Evolutionary conservation across 768 basidiomycete genomes (phyloP).

Genomic region (Lepiota brunneoincarnata): DNA sequence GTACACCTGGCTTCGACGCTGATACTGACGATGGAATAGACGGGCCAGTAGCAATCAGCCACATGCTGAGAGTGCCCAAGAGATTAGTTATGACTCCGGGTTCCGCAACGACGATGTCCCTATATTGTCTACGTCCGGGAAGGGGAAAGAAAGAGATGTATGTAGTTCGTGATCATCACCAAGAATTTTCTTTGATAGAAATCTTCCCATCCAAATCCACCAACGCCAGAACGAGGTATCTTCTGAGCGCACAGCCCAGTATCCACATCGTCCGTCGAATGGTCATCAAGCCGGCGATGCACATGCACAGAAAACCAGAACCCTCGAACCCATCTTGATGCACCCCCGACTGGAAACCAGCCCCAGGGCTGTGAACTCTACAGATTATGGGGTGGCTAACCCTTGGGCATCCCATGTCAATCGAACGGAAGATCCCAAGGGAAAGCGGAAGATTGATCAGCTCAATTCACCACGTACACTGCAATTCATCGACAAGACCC

Average conservation of each 20-base stretch:
- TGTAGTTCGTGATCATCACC: neutral
- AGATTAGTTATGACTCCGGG: neutral
- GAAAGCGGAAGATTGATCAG: neutral
- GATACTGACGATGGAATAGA: neutral
- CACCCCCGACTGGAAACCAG: neutral
- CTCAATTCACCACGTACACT: neutral
- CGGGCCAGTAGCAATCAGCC: neutral
- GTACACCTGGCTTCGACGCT: neutral
- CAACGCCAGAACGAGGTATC: neutral
- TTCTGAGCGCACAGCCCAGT: neutral
- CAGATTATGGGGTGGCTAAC: neutral
- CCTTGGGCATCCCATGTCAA: neutral
- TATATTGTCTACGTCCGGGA: neutral
- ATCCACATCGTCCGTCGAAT: neutral
- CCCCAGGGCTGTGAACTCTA: neutral
- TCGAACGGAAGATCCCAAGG: neutral
- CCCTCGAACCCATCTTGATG: neutral
- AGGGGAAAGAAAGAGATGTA: conserved; percentile 4
- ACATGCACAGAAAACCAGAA: neutral
- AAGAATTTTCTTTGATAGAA: neutral
- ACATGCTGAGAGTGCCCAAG: neutral
- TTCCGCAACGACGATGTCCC: neutral
- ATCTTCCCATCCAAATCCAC: neutral
- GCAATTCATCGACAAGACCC: neutral
- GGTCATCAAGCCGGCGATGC: neutral